Evolutionary conservation across 2,329 filamentous ascomycete species (phyloP).

Genomic region (Albifimbria verrucaria): DNA sequence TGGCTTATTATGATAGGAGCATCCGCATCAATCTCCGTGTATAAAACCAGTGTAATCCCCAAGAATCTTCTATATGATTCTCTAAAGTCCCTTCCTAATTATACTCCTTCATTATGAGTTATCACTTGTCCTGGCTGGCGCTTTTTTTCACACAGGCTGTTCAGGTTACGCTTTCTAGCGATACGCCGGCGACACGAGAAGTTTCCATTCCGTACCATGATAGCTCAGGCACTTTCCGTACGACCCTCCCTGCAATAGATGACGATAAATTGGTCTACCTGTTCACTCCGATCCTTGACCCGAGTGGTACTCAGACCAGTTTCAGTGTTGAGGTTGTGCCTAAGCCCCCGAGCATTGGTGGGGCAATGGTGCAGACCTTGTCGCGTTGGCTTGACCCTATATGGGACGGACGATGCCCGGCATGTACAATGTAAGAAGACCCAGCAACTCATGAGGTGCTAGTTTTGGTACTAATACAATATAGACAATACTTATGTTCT

Average conservation of each 20-base stretch:
- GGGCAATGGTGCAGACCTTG: background rate
- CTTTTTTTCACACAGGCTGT: background rate
- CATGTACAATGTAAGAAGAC: background rate
- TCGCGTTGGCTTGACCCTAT: background rate
- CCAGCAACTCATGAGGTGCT: background rate
- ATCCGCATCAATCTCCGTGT: no score
- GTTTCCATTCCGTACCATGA: background rate
- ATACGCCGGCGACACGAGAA: background rate
- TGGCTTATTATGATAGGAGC: no score
- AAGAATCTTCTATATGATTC: no score
- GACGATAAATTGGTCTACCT: background rate
- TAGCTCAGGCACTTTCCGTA: background rate
- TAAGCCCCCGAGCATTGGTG: background rate
- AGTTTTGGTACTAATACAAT: no score
- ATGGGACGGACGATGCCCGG: background rate
- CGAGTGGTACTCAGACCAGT: background rate
- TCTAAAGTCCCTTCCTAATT: no score
- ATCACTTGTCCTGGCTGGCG: background rate
- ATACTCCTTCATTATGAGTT: no score
- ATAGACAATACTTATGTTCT: background rate
- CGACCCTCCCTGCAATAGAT: background rate
- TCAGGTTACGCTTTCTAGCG: background rate
- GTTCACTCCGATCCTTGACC: background rate
- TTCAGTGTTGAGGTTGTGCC: background rate
- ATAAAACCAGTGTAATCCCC: no score